Base-by-base conservation (phyloP, 257 asterid genomes). In the Ilex asprella region DNA sequence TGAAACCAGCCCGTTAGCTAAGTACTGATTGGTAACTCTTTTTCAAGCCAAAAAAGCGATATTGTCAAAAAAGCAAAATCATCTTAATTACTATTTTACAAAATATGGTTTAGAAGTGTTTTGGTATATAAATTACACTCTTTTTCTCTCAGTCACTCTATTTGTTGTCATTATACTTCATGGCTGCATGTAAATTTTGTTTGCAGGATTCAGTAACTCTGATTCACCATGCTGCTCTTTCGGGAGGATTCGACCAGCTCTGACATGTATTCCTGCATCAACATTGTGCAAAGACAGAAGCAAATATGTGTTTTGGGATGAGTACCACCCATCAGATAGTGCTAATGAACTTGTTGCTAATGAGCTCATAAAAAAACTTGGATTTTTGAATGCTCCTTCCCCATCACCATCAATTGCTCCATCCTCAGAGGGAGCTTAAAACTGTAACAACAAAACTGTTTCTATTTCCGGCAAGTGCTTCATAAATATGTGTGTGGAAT, bases 281-380 rank as follows among this genome's bases (percentile, higher is more conserved):
- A 61, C 74, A 0, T 16, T 86, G 73, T 88, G 98, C 72, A 84
- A 72, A 52, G 98, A 91, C 54, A 71, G 98, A 59, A 91, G 94
- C 81, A 88, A 91, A 75, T 88, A 88, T 58, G 90, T 91, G 68
- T 91, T 91, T 32, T 88, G 98, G 98, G 96, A 91, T 58, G 96
- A 91, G 58, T 88, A 91, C 16, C 98, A 91, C 46, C 98, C 98
- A 3, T 79, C 92, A 1, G 98, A 91, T 50, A 65, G 71, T 3
- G 98, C 96, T 11, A 91, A 86, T 51, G 71, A 84, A 75, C 66
- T 91, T 3, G 76, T 91, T 14, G 94, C 98, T 5, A 65, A 76
- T 0, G 96, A 83, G 71, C 60, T 91, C 52, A 81, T 88, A n/a
- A 84, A 79, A 16, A 91, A 82, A 66, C 62, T 91, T 3, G 80